Conservation (phyloP, 1,139 yeast genomes). For the Debaryomycetaceae sp. region DNA sequence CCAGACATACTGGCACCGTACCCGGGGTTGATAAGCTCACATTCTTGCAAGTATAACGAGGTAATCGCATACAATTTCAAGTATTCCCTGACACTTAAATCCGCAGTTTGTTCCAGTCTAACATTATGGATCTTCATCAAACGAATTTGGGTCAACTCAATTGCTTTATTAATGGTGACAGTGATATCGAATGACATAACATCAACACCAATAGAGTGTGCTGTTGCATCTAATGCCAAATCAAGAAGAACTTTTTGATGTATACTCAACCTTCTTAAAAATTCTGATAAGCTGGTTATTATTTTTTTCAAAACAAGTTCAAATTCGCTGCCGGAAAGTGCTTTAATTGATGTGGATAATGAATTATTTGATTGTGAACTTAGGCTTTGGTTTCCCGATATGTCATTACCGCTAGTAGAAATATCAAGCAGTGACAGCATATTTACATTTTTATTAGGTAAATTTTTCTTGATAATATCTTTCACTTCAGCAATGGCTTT, state of each 20-base stretch:
- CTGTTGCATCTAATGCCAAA: conserved; percentile 57
- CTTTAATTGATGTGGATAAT: conserved; percentile 53
- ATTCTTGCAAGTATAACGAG: conserved; percentile 71
- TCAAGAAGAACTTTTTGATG: conserved; percentile 82
- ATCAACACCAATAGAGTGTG: conserved; percentile 38
- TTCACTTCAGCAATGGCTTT: conserved; percentile 67
- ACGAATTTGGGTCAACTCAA: conserved; percentile 71
- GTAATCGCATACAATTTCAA: conserved; percentile 64
- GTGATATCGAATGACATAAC: conserved; percentile 66
- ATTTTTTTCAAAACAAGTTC: conserved; percentile 64
- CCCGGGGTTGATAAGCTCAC: conserved; percentile 81
- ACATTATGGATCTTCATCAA: conserved; percentile 77
- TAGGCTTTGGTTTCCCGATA: neutral
- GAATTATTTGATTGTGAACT: conserved; percentile 10
- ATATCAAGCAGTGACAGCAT: conserved; percentile 13
- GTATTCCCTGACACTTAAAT: conserved; percentile 53
- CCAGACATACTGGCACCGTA: conserved; percentile 52
- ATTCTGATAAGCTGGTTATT: conserved; percentile 64
- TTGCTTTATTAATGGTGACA: conserved; percentile 57
- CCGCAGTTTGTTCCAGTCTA: conserved; percentile 68
- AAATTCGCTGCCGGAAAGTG: conserved; percentile 70
- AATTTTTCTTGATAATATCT: conserved; percentile 58
- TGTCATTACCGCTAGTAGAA: neutral
- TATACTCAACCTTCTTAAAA: conserved; percentile 66
- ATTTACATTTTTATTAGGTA: conserved; percentile 41